Evolutionary conservation across 352 stramenopile species (phyloP), one percentile per base, ranked within the genome.

Genomic region (Globisporangium barbulae): DNA sequence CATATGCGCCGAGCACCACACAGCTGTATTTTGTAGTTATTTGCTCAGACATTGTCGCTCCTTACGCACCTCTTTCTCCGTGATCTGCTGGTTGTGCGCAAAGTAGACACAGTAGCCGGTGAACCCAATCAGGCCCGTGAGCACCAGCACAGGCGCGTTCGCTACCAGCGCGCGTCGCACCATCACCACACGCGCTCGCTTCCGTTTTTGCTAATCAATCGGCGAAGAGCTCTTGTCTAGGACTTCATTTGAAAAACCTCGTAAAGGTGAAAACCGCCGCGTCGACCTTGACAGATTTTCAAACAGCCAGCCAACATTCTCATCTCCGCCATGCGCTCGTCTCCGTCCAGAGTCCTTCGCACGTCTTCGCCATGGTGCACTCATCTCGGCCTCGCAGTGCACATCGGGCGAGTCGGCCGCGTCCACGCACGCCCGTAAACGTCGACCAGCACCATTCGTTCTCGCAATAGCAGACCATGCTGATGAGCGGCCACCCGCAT

Each of bases 71-170:
- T 91, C 70, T 62, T 91, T 93, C 57, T 91, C 82, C 7, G 65
- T 68, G 41, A 72, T 67, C 54, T 93, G 85, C 74, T 93, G 85
- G 65, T 90, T 58, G 70, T 93, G 85, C n/a, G 85, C 85, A 45
- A 88, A 93, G 60, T 82, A 93, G 33, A 93, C 73, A 25, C 81
- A 72, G 70, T 82, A 90, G n/a, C 33, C 67, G 0, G 84, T 64
- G 37, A 79, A 83, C 8, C 55, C 67, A 30, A 78, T 67, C 21
- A 91, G 31, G 39, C 68, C 60, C 3, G 63, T 64, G 64, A 93
- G 69, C 58, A 88, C 73, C 39, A 83, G 53, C 65, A 73, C 56
- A 1, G 84, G 84, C 41, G 74, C 75, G 57, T 82, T 90, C 50
- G 83, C 55, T n/a, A 17, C 42, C 22, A 78, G 35, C 31, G 21